phyloP scores from a whole-genome alignment of 2,329 filamentous ascomycete species.

The Xylariales sp. region DNA sequence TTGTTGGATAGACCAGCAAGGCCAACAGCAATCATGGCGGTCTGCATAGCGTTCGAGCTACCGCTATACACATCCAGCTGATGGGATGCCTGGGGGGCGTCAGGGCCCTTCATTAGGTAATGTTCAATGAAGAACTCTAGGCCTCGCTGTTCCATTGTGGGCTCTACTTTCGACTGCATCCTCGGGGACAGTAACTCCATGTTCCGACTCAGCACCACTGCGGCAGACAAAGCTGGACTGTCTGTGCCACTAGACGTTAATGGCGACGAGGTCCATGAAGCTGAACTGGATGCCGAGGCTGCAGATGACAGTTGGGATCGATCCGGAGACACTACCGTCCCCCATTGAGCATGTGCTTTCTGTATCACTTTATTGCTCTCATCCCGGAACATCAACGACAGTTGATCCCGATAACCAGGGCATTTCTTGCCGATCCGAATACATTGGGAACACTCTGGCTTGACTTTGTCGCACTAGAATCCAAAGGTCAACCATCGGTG shows the following conservation, averaged over 20 bases:
- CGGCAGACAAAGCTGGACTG: constrained; percentile 9
- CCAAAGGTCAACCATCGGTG: constrained; percentile 9
- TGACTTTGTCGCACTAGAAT: constrained; percentile 54
- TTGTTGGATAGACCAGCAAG: constrained; percentile 54
- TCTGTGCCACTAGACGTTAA: constrained; percentile 8
- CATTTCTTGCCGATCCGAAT: constrained; percentile 55
- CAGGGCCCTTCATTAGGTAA: constrained; percentile 47
- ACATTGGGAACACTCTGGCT: constrained; percentile 59
- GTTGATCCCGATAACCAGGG: constrained; percentile 59
- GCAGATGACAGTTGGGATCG: too few species aligned
- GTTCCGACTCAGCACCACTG: constrained; percentile 6
- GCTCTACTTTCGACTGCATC: constrained; percentile 31
- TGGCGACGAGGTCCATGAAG: constrained; percentile 21
- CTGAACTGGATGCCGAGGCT: constrained; percentile 22
- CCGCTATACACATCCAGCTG: constrained; percentile 30
- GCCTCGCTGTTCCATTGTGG: constrained; percentile 41
- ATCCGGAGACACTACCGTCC: constrained; percentile 28
- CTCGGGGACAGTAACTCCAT: constrained; percentile 14
- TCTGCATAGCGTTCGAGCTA: constrained; percentile 37
- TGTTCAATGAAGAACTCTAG: constrained; percentile 47
- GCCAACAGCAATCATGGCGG: constrained; percentile 53
- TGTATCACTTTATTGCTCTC: constrained; percentile 59
- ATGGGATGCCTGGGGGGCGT: constrained; percentile 37
- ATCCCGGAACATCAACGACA: constrained; percentile 62
- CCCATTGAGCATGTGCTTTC: constrained; percentile 52